Percentiles rank a stretch among this genome's conserved stretches.
Conservation (phyloP, 176 grass and related monocot genomes). For the Luzula sylvatica region DNA sequence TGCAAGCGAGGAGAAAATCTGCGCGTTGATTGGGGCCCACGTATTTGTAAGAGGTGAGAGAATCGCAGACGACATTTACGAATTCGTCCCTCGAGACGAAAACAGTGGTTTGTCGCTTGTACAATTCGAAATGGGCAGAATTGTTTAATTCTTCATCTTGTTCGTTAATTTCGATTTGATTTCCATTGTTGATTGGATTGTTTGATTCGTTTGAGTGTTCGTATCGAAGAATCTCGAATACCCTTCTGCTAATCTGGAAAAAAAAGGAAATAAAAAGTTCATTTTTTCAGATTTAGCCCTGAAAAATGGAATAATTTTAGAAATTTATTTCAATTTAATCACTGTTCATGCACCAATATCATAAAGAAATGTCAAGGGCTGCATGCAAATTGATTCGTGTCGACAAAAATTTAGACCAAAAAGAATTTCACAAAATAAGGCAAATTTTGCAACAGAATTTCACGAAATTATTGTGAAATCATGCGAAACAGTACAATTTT, state of each 20-base stretch:
- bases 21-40: constrained; percentile 81
- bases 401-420: no score
- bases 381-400: no score
- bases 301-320: background rate
- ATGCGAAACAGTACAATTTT: background rate
- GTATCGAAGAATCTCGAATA: constrained; percentile 67
- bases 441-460: background rate
- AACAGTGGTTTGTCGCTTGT: constrained; percentile 75
- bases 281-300: background rate
- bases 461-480: background rate
- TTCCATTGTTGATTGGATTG: no score
- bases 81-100: constrained; percentile 62
- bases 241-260: constrained; percentile 87
- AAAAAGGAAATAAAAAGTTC: background rate
- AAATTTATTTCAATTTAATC: background rate
- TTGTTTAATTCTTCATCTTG: constrained; percentile 30
- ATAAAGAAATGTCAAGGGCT: no score
- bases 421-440: background rate
- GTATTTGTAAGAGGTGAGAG: constrained; percentile 73
- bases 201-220: constrained; percentile 35
- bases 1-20: constrained; percentile 93
- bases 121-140: constrained; percentile 63
- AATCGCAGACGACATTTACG: constrained; percentile 55
- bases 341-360: no score
- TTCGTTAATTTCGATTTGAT: constrained; percentile 13